Percentiles rank a stretch among this genome's conserved stretches.
Conservation (phyloP, 2,329 filamentous ascomycete species). For the Colletotrichum sp. region DNA sequence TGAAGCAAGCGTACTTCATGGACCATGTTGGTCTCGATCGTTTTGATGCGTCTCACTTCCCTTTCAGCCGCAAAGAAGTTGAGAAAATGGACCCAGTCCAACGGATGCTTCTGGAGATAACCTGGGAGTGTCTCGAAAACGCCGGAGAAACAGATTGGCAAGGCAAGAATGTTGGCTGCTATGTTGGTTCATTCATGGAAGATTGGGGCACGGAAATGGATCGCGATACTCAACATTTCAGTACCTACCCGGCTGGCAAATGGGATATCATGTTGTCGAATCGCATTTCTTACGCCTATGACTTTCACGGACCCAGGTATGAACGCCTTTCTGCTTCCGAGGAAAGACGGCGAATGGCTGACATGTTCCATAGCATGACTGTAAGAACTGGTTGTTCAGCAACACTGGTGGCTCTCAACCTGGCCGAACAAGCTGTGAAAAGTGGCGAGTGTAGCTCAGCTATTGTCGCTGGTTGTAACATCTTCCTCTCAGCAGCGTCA, state of each 20-base stretch:
- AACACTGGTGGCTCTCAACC: slow-evolving; percentile 32
- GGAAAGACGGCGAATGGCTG: neutral
- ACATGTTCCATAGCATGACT: slow-evolving; percentile 29
- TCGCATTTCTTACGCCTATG: slow-evolving; percentile 23
- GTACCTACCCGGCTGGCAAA: slow-evolving; percentile 11
- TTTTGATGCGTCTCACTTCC: neutral
- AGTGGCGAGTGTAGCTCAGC: slow-evolving; percentile 30
- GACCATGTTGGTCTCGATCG: neutral
- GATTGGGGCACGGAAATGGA: slow-evolving; percentile 26
- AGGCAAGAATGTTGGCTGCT: slow-evolving; percentile 30
- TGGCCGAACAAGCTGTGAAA: slow-evolving; percentile 32
- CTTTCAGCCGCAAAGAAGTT: neutral
- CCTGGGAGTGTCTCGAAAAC: slow-evolving; percentile 33
- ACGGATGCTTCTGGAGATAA: slow-evolving; percentile 33
- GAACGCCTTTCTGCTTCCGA: neutral
- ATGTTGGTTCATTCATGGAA: slow-evolving; percentile 29
- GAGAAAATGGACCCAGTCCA: slow-evolving; percentile 34
- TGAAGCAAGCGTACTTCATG: neutral
- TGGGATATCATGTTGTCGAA: slow-evolving; percentile 26
- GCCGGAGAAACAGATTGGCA: slow-evolving; percentile 28
- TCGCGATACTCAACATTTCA: slow-evolving; percentile 5
- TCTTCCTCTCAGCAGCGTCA: slow-evolving; percentile 27
- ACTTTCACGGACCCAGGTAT: slow-evolving; percentile 9
- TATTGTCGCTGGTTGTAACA: slow-evolving; percentile 34
- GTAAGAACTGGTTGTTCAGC: slow-evolving; percentile 41